phyloP scores from a whole-genome alignment of 2,329 filamentous ascomycete species.

The Xylaria sp. region DNA sequence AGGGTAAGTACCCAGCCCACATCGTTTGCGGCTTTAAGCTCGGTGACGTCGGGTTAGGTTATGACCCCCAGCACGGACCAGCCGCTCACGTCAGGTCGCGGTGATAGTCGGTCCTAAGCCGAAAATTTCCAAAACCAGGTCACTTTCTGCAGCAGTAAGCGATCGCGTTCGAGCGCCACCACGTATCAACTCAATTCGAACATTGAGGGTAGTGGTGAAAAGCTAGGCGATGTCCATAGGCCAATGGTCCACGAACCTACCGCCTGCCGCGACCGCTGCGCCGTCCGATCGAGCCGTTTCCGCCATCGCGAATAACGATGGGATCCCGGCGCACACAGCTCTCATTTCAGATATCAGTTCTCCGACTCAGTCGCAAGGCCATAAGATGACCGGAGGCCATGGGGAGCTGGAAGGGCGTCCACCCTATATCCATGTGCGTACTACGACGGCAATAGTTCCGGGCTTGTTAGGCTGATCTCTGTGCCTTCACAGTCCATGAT shows the following conservation, averaged over 20 bases:
- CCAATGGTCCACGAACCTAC: slow-evolving; percentile 9
- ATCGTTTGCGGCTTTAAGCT: background rate
- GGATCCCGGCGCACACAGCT: slow-evolving; percentile 29
- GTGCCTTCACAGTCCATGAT: slow-evolving; percentile 75
- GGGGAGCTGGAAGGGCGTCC: slow-evolving; percentile 60
- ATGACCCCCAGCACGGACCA: background rate
- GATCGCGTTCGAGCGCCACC: slow-evolving; percentile 25
- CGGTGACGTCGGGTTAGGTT: too few species aligned
- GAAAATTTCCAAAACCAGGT: slow-evolving; percentile 17
- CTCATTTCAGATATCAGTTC: slow-evolving; percentile 26
- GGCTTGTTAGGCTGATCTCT: slow-evolving; percentile 23
- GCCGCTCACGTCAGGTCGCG: slow-evolving; percentile 1
- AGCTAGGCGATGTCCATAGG: slow-evolving; percentile 6
- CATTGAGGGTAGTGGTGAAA: background rate
- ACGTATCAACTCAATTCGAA: slow-evolving; percentile 4
- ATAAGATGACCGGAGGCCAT: slow-evolving; percentile 44
- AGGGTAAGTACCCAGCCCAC: background rate
- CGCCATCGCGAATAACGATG: slow-evolving; percentile 31
- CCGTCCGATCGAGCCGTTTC: slow-evolving; percentile 17
- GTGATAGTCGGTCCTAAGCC: slow-evolving; percentile 13
- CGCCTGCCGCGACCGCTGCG: slow-evolving; percentile 3
- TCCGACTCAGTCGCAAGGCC: slow-evolving; percentile 23
- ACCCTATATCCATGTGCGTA: slow-evolving; percentile 65
- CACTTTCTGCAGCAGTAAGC: slow-evolving; percentile 8
- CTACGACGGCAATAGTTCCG: slow-evolving; percentile 9